Base-by-base conservation (phyloP, 768 basidiomycete genomes). In the Pleurotus djamor region DNA sequence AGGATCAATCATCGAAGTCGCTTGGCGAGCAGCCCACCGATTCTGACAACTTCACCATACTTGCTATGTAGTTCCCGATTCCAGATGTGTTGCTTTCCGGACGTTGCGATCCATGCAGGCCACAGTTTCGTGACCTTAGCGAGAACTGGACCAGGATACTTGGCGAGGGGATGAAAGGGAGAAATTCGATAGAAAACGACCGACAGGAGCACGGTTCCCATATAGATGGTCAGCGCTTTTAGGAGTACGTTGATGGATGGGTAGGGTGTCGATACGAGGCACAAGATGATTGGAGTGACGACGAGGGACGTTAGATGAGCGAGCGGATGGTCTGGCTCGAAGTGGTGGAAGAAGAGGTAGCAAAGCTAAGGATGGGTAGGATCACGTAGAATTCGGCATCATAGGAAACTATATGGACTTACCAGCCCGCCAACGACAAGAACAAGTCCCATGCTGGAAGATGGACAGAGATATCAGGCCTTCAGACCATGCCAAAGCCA, bases 11-110 rank as follows among this genome's bases (percentile, higher is more conserved):
- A n/a, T n/a, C n/a, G n/a, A 9, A 32, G 34, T 21, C 49, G 4
- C n/a, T 41, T n/a, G n/a, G 4, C 4, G n/a, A 41, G n/a, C n/a
- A 41, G 10, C 38, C 38, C 38, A 41, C 85, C 86, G 44, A 80
- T 75, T 52, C 86, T 74, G 13, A 87, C 80, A 33, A 79, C 68
- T 16, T 80, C 74, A 0, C 85, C 85, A 56, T 85, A 85, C 36
- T 67, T 69, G 13, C 75, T 72, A 63, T 87, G 85, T 16, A 86
- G 62, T 4, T 65, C 57, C 44, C 77, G 68, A 52, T 77, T 74
- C 59, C 76, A 78, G 1, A 72, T 52, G 60, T 86, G 80, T 16
- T 77, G 73, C 58, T 75, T 74, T 1, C 82, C 81, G 16, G 49
- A 59, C 16, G 57, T 66, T 1, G 71, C 69, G 12, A 76, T 59